Evolutionary conservation across 1,284 basidiomycete genomes (phyloP).

Genomic region (Veloboletus limbatus): DNA sequence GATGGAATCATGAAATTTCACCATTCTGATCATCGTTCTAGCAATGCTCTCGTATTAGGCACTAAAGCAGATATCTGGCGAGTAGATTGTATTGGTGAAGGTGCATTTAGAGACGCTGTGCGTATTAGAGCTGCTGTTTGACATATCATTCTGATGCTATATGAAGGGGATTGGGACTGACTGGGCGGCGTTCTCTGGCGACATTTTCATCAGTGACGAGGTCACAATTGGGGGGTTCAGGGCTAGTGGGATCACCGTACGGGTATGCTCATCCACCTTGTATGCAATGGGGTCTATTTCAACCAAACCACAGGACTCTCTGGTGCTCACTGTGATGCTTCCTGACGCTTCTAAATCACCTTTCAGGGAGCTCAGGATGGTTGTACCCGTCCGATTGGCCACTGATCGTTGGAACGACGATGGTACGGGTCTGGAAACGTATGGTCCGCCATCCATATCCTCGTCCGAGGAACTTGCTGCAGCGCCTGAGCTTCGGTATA

Average conservation of each 20-base stretch:
- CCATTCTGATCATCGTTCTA: conserved; percentile 10
- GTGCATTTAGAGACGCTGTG: conserved; percentile 55
- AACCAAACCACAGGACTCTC: conserved; percentile 48
- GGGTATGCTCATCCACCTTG: conserved; percentile 38
- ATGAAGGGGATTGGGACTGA: conserved; percentile 55
- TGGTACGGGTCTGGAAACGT: conserved; percentile 34
- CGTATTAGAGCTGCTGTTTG: conserved; percentile 20
- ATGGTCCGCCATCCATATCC: conserved; percentile 30
- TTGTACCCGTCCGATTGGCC: conserved; percentile 61
- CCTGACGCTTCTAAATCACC: conserved; percentile 51
- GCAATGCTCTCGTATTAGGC: conserved; percentile 39
- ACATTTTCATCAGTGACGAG: conserved; percentile 48
- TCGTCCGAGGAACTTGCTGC: conserved; percentile 29
- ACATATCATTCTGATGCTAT: conserved; percentile 6
- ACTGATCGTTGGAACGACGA: conserved; percentile 60
- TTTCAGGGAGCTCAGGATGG: conserved; percentile 56
- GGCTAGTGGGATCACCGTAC: conserved; percentile 61
- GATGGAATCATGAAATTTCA: background rate
- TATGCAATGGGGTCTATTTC: conserved; percentile 2
- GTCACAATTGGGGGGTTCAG: conserved; percentile 59
- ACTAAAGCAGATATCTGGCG: conserved; percentile 72
- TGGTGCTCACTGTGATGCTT: conserved; percentile 59
- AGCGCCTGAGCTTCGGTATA: conserved; percentile 10
- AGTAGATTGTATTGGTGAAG: conserved; percentile 61
- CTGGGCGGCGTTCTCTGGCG: conserved; percentile 60